Evolutionary conservation across 1,284 basidiomycete genomes (phyloP).

Genomic region (Boletus hoseneyae): DNA sequence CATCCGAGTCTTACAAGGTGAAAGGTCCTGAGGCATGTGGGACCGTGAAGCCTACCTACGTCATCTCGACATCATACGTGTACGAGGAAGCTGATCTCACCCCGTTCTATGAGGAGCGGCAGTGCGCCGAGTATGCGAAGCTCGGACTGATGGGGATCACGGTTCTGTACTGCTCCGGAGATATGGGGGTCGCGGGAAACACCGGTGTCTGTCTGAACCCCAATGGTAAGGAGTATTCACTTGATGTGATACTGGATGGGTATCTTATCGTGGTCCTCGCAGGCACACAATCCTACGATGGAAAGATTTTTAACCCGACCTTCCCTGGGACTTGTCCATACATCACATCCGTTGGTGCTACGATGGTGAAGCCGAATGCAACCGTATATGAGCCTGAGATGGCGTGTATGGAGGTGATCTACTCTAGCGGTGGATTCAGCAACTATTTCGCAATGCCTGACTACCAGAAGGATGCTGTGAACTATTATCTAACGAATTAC

Average conservation of each 20-base stretch:
- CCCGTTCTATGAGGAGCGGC: too few species aligned
- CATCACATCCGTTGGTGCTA: slow-evolving; percentile 46
- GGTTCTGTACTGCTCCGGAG: too few species aligned
- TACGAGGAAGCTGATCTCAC: too few species aligned
- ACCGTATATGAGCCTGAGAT: slow-evolving; percentile 6
- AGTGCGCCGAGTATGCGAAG: too few species aligned
- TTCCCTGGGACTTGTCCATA: slow-evolving; percentile 46
- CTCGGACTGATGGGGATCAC: too few species aligned
- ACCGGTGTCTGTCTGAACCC: too few species aligned
- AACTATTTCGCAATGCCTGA: slow-evolving; percentile 27
- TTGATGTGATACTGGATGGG: neutral
- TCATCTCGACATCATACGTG: too few species aligned
- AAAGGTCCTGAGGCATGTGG: slow-evolving; percentile 45
- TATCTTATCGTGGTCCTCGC: neutral
- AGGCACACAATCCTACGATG: slow-evolving; percentile 12
- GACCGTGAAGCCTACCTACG: slow-evolving; percentile 34
- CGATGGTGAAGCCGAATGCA: slow-evolving; percentile 37
- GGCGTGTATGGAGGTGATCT: slow-evolving; percentile 31
- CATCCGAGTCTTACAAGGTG: neutral
- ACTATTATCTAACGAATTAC: slow-evolving; percentile 21
- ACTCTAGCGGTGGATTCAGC: slow-evolving; percentile 45
- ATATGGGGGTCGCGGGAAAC: too few species aligned
- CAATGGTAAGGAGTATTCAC: slow-evolving; percentile 18
- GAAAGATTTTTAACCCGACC: slow-evolving; percentile 45
- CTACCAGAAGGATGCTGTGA: slow-evolving; percentile 30